phyloP scores from a whole-genome alignment of 2,329 filamentous ascomycete genomes.

The Colletotrichum sublineola region DNA sequence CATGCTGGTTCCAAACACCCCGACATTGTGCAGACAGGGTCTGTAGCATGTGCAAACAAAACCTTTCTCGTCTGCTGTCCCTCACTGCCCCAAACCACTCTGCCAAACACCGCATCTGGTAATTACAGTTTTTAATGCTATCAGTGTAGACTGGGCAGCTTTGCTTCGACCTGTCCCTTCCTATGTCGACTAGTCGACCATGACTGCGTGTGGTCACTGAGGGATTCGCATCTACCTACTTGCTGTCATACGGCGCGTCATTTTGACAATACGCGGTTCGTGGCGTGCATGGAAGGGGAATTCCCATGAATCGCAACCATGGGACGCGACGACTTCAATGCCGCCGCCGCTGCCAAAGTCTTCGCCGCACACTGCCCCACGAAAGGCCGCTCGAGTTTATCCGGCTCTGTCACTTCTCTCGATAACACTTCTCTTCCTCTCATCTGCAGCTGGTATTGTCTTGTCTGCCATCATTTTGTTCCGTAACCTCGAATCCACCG shows the following conservation, averaged over 20 bases:
- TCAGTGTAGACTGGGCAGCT: conserved; percentile 12
- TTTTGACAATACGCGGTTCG: not conserved
- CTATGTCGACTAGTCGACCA: conserved; percentile 4
- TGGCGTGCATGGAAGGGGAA: conserved; percentile 22
- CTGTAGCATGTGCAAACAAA: conserved; percentile 28
- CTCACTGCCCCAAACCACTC: not conserved
- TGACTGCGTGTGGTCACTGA: not conserved
- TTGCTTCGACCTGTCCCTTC: conserved; percentile 6
- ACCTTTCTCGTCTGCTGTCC: conserved; percentile 26
- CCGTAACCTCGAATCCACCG: conserved; percentile 22
- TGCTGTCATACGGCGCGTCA: not conserved
- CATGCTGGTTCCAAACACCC: conserved; percentile 14
- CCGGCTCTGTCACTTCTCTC: conserved; percentile 28
- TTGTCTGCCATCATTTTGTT: conserved; percentile 31
- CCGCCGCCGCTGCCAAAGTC: conserved; percentile 33
- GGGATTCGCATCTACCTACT: not conserved
- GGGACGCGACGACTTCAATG: conserved; percentile 36
- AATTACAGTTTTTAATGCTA: conserved; percentile 13
- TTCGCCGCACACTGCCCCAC: not conserved
- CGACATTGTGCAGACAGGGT: not conserved
- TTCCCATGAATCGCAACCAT: conserved; percentile 35
- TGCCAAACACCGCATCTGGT: not conserved
- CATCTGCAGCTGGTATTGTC: conserved; percentile 24
- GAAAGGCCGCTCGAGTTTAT: conserved; percentile 25
- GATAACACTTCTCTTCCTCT: conserved; percentile 21